Conservation (phyloP, 108 stramenopile genomes). For the Pseudonitzschia pungens region DNA sequence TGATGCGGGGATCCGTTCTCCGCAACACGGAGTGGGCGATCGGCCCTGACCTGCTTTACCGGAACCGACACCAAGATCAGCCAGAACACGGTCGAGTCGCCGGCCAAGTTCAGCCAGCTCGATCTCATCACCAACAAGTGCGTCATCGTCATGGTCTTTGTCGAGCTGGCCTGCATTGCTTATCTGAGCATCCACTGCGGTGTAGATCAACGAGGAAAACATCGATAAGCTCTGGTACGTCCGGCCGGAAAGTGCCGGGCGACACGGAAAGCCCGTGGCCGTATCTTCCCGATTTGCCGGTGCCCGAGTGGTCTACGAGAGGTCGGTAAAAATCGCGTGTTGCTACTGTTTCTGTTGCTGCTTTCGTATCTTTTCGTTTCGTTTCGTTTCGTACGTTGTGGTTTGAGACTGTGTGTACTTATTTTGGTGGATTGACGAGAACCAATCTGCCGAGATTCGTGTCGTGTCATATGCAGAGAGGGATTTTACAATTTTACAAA, state of each 20-base stretch:
- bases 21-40: slow-evolving; percentile 97
- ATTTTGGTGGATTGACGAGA: too few relatives aligned
- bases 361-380: too few relatives aligned
- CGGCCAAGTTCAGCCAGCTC: slow-evolving; percentile 90
- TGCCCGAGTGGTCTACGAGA: slow-evolving; percentile 51
- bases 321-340: slow-evolving; percentile 6
- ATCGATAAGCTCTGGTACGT: neutral
- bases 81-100: slow-evolving; percentile 87
- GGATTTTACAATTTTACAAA: too few relatives aligned
- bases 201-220: neutral
- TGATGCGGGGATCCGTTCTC: slow-evolving; percentile 92
- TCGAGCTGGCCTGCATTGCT: slow-evolving; percentile 68
- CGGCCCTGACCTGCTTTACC: slow-evolving; percentile 93
- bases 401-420: too few relatives aligned
- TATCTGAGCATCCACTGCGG: slow-evolving; percentile 46
- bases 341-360: too few relatives aligned
- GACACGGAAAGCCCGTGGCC: slow-evolving; percentile 68
- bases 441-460: too few relatives aligned
- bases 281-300: slow-evolving; percentile 59
- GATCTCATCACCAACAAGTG: slow-evolving; percentile 83
- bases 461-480: too few relatives aligned
- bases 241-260: slow-evolving; percentile 39
- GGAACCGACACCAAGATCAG: slow-evolving; percentile 94
- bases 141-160: slow-evolving; percentile 80
- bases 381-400: too few relatives aligned